phyloP scores from a whole-genome alignment of 345 rosid genomes.

The Linum lewisii region DNA sequence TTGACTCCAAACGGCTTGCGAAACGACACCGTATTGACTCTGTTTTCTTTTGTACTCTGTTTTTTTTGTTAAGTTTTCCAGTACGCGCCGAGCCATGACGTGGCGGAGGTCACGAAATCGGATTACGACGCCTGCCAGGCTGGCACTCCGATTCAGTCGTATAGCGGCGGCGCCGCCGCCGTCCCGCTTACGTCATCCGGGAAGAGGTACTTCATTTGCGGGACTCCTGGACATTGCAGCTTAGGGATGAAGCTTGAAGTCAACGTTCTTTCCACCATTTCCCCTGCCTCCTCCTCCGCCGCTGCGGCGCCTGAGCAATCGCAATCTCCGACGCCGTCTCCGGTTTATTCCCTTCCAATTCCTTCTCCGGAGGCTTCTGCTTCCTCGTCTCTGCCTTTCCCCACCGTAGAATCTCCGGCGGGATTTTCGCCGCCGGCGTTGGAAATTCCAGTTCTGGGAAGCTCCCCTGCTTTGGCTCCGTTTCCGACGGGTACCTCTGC shows the following conservation, averaged over 20 bases:
- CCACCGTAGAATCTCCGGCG: background rate
- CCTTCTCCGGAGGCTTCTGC: constrained; percentile 7
- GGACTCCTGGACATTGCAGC: constrained; percentile 51
- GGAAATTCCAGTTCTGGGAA: constrained; percentile 11
- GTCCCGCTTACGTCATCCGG: constrained; percentile 54
- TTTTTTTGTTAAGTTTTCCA: constrained; percentile 35
- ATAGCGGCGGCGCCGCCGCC: constrained; percentile 40
- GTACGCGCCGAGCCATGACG: constrained; percentile 41
- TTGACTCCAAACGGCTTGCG: background rate
- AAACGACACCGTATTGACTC: background rate
- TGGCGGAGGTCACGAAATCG: constrained; percentile 48
- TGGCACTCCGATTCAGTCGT: constrained; percentile 30
- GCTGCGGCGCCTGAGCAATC: constrained; percentile 17
- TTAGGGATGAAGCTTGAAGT: constrained; percentile 69
- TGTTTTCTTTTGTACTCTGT: background rate
- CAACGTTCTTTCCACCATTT: constrained; percentile 27
- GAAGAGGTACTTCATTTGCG: constrained; percentile 74
- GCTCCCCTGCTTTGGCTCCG: constrained; percentile 5
- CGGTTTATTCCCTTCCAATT: constrained; percentile 7
- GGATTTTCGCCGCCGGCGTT: constrained; percentile 5
- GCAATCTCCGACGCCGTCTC: constrained; percentile 10
- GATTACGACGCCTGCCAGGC: constrained; percentile 48
- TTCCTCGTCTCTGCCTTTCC: background rate
- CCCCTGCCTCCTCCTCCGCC: constrained; percentile 21
- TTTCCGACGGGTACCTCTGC: background rate